Conservation (phyloP, 345 rosid genomes). For the Carallia pectinifolia region DNA sequence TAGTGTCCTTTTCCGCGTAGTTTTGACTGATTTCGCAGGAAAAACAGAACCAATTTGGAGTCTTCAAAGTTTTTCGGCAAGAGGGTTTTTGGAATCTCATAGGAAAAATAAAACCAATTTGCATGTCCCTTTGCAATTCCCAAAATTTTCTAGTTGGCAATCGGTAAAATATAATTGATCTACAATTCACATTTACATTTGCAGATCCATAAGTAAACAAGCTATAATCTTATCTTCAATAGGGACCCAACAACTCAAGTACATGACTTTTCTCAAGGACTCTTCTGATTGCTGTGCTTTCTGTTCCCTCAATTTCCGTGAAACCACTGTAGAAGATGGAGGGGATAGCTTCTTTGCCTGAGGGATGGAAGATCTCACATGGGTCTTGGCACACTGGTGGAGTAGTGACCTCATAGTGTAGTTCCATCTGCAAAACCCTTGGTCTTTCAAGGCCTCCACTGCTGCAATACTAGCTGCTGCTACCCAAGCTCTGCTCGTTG, state of each 20-base stretch:
- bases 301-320: conserved; percentile 3
- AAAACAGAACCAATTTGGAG: no score
- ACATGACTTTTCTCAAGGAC: conserved; percentile 26
- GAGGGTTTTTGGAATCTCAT: no score
- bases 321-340: conserved; percentile 26
- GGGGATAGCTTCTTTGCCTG: conserved; percentile 47
- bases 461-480: conserved; percentile 52
- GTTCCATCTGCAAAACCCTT: conserved; percentile 62
- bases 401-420: conserved; percentile 31
- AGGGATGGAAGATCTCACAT: conserved; percentile 30
- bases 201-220: no score
- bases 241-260: conserved; percentile 27
- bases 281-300: conserved; percentile 25
- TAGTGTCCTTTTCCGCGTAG: conserved; percentile 11
- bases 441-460: conserved; percentile 63
- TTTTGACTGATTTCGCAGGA: background rate
- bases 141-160: no score
- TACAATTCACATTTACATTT: no score
- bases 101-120: no score
- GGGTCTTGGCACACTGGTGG: conserved; percentile 45
- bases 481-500: conserved; percentile 46
- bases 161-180: no score
- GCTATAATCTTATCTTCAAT: background rate
- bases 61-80: no score
- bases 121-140: no score